A percentile compares a stretch with the other conserved stretches of the same genome.
phyloP scores from a whole-genome alignment of 2,329 filamentous ascomycete genomes.

The Clarireedia hainanense region DNA sequence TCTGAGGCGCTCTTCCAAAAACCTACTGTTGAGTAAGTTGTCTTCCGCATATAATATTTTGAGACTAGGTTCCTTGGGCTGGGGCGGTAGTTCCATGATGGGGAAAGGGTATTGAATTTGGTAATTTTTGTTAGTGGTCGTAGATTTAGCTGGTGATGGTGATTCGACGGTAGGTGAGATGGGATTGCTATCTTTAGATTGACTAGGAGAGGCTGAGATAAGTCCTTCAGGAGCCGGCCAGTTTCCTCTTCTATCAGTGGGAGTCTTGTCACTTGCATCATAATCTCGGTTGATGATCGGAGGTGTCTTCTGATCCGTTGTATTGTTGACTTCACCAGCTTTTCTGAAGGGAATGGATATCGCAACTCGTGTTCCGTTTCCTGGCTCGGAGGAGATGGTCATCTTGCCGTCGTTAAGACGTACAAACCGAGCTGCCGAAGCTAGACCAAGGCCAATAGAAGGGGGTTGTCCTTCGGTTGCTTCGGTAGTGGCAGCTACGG shows the following conservation, averaged over 20 bases:
- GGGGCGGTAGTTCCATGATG: background rate
- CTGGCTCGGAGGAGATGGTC: constrained; percentile 12
- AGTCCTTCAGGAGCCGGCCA: background rate
- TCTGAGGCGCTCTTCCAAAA: constrained; percentile 72
- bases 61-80: constrained; percentile 17
- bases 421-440: constrained; percentile 19
- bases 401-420: constrained; percentile 20
- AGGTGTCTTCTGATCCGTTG: background rate
- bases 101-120: constrained; percentile 16
- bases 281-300: no score
- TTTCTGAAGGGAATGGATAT: constrained; percentile 20
- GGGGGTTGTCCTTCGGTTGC: background rate
- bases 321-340: background rate
- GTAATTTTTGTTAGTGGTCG: constrained; percentile 4
- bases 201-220: background rate
- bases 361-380: constrained; percentile 18
- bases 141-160: background rate
- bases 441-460: constrained; percentile 19
- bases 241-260: background rate
- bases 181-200: background rate
- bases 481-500: constrained; percentile 18
- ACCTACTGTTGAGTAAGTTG: constrained; percentile 78
- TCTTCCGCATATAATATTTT: constrained; percentile 76
- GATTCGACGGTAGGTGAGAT: background rate
- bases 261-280: background rate